A percentile compares a stretch with the other conserved stretches of the same genome.
Evolutionary conservation across 345 rosid species (phyloP).

Genomic region (Ceriops decandra): DNA sequence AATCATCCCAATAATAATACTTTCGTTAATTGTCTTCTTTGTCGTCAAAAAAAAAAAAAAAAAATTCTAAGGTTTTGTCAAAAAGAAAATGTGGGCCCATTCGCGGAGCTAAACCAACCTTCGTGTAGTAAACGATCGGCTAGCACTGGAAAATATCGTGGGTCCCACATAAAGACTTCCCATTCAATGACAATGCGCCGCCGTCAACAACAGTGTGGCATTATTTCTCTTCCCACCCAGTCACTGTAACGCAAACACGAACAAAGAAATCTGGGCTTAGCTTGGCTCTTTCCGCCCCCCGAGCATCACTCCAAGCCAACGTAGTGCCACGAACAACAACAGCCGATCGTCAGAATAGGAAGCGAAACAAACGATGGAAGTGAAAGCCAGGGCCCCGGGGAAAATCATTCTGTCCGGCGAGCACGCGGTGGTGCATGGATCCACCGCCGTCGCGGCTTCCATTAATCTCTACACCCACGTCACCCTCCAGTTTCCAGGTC

Average conservation of each 20-base stretch:
- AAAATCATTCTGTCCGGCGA: slow-evolving; percentile 93
- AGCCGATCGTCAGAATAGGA: no score
- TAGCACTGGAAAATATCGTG: no score
- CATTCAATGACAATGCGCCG: background rate
- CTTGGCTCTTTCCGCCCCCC: background rate
- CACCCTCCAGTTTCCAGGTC: slow-evolving; percentile 52
- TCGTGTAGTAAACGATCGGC: no score
- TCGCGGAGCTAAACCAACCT: no score
- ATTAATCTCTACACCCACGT: slow-evolving; percentile 71
- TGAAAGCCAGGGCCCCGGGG: slow-evolving; percentile 89
- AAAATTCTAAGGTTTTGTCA: no score
- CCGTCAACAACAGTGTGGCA: background rate
- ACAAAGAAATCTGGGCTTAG: background rate
- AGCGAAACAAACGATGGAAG: slow-evolving; percentile 49
- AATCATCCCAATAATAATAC: no score
- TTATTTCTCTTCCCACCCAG: background rate
- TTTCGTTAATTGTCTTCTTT: no score
- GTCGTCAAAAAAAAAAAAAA: no score
- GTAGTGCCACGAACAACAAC: background rate
- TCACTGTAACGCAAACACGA: background rate
- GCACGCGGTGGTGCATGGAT: slow-evolving; percentile 96
- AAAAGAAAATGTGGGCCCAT: no score
- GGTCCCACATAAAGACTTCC: background rate
- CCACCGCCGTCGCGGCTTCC: slow-evolving; percentile 85
- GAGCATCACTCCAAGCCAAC: background rate